Evolutionary conservation across 345 rosid species (phyloP).

Genomic region (Lepidium africanum): DNA sequence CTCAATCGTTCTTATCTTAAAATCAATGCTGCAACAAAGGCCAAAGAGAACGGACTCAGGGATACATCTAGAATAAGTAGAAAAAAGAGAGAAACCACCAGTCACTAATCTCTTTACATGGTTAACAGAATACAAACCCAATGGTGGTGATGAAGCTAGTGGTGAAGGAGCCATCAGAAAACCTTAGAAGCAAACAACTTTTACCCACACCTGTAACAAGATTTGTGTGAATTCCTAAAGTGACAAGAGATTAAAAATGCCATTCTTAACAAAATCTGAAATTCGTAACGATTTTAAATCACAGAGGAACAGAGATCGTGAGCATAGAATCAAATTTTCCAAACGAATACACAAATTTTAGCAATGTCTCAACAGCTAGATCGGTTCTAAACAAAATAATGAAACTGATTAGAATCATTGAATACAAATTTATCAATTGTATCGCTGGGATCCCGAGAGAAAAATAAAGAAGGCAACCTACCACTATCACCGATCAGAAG

Average conservation of each 20-base stretch:
- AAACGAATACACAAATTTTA: background rate
- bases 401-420: background rate
- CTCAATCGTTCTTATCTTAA: slow-evolving; percentile 77
- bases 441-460: background rate
- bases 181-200: slow-evolving; percentile 91
- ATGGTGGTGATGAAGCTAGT: slow-evolving; percentile 96
- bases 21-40: slow-evolving; percentile 46
- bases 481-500: slow-evolving; percentile 76
- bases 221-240: background rate
- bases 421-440: background rate
- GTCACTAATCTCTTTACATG: background rate
- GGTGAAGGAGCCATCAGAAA: slow-evolving; percentile 94
- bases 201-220: slow-evolving; percentile 67
- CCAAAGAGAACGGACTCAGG: background rate
- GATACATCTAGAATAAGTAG: background rate
- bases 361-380: background rate
- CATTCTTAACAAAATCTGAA: background rate
- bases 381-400: background rate
- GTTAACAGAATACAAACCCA: slow-evolving; percentile 45
- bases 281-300: background rate
- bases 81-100: background rate
- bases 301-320: background rate
- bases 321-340: background rate
- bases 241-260: slow-evolving; percentile 4
- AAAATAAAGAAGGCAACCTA: slow-evolving; percentile 7